Conservation (phyloP, 305 asterid genomes). For the Fraxinus angustifolia region DNA sequence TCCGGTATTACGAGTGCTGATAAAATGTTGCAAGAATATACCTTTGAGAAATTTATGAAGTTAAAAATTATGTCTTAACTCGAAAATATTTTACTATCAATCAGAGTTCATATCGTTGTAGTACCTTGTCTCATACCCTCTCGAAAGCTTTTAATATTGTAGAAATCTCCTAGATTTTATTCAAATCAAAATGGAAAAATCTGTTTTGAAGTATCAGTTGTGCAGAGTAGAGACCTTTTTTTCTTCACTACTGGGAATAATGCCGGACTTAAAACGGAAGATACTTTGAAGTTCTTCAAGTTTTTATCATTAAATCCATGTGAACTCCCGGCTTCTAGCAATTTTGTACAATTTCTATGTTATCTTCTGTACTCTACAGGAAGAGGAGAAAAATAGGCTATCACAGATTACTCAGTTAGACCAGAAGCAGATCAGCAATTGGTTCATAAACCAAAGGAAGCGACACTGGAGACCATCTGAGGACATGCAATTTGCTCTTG, state of each 20-base stretch:
- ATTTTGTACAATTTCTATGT: neutral
- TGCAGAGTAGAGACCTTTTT: no score
- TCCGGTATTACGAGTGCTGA: neutral
- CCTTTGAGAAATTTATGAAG: neutral
- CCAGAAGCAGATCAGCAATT: conserved; percentile 62
- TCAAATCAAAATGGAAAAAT: neutral
- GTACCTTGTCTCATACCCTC: neutral
- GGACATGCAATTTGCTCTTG: conserved; percentile 37
- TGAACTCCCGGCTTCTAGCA: neutral
- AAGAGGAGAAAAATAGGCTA: conserved; percentile 46
- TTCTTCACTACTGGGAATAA: neutral
- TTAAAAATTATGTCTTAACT: neutral
- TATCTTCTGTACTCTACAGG: conserved; percentile 27
- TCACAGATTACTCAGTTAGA: conserved; percentile 48
- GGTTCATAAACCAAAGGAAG: conserved; percentile 70
- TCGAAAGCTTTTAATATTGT: neutral
- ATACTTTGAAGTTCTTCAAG: neutral
- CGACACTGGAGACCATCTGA: conserved; percentile 63
- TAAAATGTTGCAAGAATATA: neutral
- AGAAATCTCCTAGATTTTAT: neutral
- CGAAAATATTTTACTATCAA: neutral
- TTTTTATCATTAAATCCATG: neutral
- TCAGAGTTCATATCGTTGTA: neutral
- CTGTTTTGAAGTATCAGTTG: neutral
- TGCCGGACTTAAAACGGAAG: neutral